These are phyloP conservation scores for Boletus tomentosulus DNA, from an alignment of 768 basidiomycete genomes.

Conservation along the genomic window DNA sequence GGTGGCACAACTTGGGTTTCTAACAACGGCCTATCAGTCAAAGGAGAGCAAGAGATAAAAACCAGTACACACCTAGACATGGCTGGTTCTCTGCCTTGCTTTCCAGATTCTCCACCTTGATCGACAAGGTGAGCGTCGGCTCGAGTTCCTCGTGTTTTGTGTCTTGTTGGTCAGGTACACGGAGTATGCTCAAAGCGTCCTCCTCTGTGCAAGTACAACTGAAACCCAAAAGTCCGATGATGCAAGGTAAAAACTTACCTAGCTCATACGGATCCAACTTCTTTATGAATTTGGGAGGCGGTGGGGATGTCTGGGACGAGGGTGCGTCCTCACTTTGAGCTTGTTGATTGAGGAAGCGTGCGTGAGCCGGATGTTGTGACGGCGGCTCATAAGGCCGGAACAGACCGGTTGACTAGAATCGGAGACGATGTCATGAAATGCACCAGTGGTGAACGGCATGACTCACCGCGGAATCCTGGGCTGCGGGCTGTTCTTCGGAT, in stretches of 20 bases:
- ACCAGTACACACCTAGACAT: neutral
- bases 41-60: neutral
- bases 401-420: constrained; percentile 7
- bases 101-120: constrained; percentile 2
- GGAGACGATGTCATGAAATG: neutral
- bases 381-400: constrained; percentile 29
- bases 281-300: constrained; percentile 19
- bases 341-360: constrained; percentile 4
- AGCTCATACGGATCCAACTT: constrained; percentile 30
- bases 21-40: too few species aligned
- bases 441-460: neutral
- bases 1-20: too few species aligned
- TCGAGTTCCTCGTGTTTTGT: neutral
- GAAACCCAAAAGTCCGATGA: neutral
- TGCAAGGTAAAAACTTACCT: constrained; percentile 3
- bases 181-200: constrained; percentile 17
- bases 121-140: neutral
- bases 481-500: neutral
- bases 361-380: constrained; percentile 16
- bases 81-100: constrained; percentile 6
- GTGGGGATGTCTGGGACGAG: neutral
- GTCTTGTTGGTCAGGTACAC: constrained; percentile 2
- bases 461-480: constrained; percentile 4
- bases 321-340: neutral
- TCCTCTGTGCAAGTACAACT: constrained; percentile 16